Evolutionary conservation across 2,329 filamentous ascomycete genomes (phyloP), one percentile per base, ranked within the genome.

Genomic region (Beauveria sp.): DNA sequence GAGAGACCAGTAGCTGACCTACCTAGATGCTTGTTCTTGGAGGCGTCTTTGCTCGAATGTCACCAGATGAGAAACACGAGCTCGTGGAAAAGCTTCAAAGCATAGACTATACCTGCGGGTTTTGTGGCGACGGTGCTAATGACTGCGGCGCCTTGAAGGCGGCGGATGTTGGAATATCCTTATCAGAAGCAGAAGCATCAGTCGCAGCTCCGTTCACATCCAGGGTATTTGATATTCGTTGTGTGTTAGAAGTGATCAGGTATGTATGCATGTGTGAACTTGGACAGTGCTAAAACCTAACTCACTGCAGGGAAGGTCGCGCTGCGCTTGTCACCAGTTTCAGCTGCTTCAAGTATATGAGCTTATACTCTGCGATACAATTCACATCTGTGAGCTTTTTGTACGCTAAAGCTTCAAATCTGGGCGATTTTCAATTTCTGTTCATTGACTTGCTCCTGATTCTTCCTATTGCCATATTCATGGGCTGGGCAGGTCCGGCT

Each of bases 261-360:
- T 88, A 78, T 22, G 57, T 47, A 66, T 73, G n/a, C 22, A 20
- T 10, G 1, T 20, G n/a, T 24, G 2, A 18, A 44, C 9, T 30
- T n/a, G 5, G 26, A 12, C 24, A 18, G 3, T 41, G 5, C 14
- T 43, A 12, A 9, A 46, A 8, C 47, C 67, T 75, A 64, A 75
- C 64, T 14, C 20, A 1, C 20, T 43, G 47, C 41, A 87, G 92
- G 66, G 94, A 99, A 78, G 94, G 94, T 22, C 87, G 96, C 64
- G 93, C 93, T 22, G 91, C 96, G 40, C 82, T 99, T 40, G 92
- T 97, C n/a, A 99, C 94, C 14, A 96, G 92, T 74, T 99, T 99
- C 78, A 96, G 91, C 77, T 99, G 94, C 78, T 99, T 99, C 83
- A 99, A 97, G 78, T 99, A 96, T 76, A 99, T 99, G 96, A 96